Evolutionary conservation across 805 yeast genomes (phyloP).

Genomic region (Suhomyces sp.): DNA sequence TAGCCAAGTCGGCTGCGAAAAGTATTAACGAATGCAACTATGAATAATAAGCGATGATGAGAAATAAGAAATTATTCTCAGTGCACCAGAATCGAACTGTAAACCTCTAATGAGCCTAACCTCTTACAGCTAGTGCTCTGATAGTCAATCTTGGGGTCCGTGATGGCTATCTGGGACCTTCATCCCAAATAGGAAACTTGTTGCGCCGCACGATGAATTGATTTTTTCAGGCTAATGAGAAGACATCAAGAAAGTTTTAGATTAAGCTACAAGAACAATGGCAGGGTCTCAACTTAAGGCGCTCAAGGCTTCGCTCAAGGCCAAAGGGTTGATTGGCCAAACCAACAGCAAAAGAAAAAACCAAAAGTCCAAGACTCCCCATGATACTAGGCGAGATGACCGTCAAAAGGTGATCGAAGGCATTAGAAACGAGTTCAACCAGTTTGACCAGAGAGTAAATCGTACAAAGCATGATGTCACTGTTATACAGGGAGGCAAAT

Average conservation of each 20-base stretch:
- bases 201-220: slow-evolving; percentile 5
- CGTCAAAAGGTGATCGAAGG: slow-evolving; percentile 49
- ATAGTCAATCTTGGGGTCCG: too few species aligned
- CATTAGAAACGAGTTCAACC: slow-evolving; percentile 83
- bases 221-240: slow-evolving; percentile 1
- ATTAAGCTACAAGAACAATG: slow-evolving; percentile 36
- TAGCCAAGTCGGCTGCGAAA: background rate
- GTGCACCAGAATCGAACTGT: too few species aligned
- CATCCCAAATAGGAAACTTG: background rate
- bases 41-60: background rate
- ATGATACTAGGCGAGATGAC: slow-evolving; percentile 70
- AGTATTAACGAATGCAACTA: background rate
- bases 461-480: slow-evolving; percentile 58
- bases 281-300: slow-evolving; percentile 87
- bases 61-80: background rate
- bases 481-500: slow-evolving; percentile 39
- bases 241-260: background rate
- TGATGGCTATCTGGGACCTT: background rate
- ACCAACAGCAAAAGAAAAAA: slow-evolving; percentile 62
- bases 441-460: slow-evolving; percentile 77
- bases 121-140: too few species aligned
- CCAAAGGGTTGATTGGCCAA: slow-evolving; percentile 84
- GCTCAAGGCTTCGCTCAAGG: slow-evolving; percentile 71
- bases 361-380: slow-evolving; percentile 47
- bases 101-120: too few species aligned